Evolutionary conservation across 179 eudicot genomes (phyloP), one percentile per base, ranked within the genome.

Genomic region (Sideroxylon spinosum): DNA sequence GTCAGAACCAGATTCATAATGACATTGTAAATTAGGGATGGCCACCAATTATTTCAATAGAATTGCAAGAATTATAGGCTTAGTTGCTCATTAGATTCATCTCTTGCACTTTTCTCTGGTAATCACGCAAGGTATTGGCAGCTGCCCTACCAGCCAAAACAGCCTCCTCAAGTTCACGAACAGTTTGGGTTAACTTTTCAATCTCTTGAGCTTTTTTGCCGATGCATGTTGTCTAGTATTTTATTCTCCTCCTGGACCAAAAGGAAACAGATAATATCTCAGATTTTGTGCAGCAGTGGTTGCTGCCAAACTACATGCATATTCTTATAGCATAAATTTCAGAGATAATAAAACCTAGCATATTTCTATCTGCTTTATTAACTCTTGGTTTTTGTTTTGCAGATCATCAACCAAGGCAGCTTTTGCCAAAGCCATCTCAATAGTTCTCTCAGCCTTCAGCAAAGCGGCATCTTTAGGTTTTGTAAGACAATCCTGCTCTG

Each of bases 91-190:
- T 86, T 87, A 91, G 95, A 85, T 87, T 91, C 86, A 89, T 80
- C 82, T 92, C 97, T 79, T 87, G 95, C 70, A 92, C 82, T 88
- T 91, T 91, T 29, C 95, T 80, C 82, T 91, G 93, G 84, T 92
- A 92, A 74, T 92, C 97, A 71, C 97, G 97, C 70, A 92, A 92
- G 73, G 90, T 90, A 81, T 92, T 92, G 7, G 97, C 97, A 77
- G 97, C 95, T 32, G 95, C 97, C 49, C 97, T 95, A 77, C 97
- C 95, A 77, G 97, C 92, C 84, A 92, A 81, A 79, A 92, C 92
- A 71, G 91, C 92, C 82, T 92, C 97, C 84, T 92, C 97, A 20
- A 92, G 97, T 85, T 92, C 97, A 63, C 82, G 82, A 78, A 92
- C 93, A n/a, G 89, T 92, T 76, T 88, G 97, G 29, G 89, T 91